Base-by-base conservation (phyloP, 345 rosid genomes). In the Ricinus communis region DNA sequence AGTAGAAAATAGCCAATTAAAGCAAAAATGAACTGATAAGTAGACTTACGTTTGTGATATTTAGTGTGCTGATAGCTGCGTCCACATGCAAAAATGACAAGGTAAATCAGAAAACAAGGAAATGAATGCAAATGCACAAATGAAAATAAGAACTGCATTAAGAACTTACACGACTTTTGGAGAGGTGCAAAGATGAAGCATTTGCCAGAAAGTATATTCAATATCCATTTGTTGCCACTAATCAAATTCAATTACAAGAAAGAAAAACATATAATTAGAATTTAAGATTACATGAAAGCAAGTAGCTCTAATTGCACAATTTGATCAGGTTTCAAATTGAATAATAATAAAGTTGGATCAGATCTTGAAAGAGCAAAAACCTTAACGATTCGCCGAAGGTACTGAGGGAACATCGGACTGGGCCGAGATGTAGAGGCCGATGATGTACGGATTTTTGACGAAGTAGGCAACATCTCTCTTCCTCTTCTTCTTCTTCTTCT, bases 161-260 rank as follows among this genome's bases (percentile, higher is more conserved):
- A n/a, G 75, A 61, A 80, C 98, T 86, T 81, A 96, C 99, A 96
- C 98, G 57, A 96, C 96, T 90, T 96, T 93, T 4, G 99, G 97
- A 40, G 98, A 93, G 76, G 97, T 88, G 84, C 98, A 95, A 15
- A 95, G 88, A 77, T 89, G 90, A 83, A 96, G 91, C 98, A 96
- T 96, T 88, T 91, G 99, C 99, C 99, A 96, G 84, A 96, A 96
- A 51, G 98, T 90, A 83, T 96, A 96, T 65, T 96, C 99, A 71
- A 96, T 80, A 81, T 96, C 99, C 99, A 96, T 96, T 93, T 95
- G 99, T 78, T 88, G 98, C 99, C 99, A 95, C 99, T 95, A 46
- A 70, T 21, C 49, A 55, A 74, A 73, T 24, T 43, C 38, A 45
- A 62, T 62, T 25, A 27, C 38, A 45, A 27, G 13, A 59, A 19